Percentiles rank a stretch among this genome's conserved stretches.
These are phyloP conservation scores for Penicillium argentinense DNA, from an alignment of 495 filamentous ascomycete species.

Conservation along the genomic window DNA sequence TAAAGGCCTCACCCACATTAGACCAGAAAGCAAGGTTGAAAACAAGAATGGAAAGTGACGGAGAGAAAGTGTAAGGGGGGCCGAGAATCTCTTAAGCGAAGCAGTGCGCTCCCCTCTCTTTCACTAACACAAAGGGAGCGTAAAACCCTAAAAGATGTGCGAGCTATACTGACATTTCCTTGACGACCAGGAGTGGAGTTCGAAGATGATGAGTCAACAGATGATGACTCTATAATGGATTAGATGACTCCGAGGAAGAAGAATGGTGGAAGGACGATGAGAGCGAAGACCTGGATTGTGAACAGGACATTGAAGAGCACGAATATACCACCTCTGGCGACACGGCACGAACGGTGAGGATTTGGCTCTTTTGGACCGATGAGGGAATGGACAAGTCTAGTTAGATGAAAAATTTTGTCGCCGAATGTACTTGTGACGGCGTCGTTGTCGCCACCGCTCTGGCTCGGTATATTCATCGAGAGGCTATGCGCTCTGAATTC, in stretches of 20 bases:
- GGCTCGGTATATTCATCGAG: constrained; percentile 19
- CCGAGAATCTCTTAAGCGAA: no score
- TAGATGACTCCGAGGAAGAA: constrained; percentile 8
- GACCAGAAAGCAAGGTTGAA: no score
- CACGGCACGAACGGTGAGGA: constrained; percentile 18
- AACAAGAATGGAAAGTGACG: no score
- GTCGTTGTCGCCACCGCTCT: constrained; percentile 18
- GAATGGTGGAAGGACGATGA: constrained; percentile 20
- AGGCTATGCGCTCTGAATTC: constrained; percentile 17
- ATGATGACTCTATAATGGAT: constrained; percentile 11
- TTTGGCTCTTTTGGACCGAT: constrained; percentile 16
- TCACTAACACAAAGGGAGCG: no score
- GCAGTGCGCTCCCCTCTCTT: no score
- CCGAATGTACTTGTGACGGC: constrained; percentile 21
- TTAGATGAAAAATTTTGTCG: constrained; percentile 19
- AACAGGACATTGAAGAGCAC: constrained; percentile 19
- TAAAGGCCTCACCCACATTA: no score
- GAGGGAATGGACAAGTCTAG: constrained; percentile 6
- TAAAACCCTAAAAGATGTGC: no score
- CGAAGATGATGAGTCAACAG: constrained; percentile 14
- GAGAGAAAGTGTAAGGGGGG: no score
- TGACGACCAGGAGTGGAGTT: constrained; percentile 13
- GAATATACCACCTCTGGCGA: constrained; percentile 21
- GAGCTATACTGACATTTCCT: constrained; percentile 15
- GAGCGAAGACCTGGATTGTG: constrained; percentile 14